Base-by-base conservation (phyloP, 2,329 filamentous ascomycete species). In the Davidsoniella neocaledoniae region DNA sequence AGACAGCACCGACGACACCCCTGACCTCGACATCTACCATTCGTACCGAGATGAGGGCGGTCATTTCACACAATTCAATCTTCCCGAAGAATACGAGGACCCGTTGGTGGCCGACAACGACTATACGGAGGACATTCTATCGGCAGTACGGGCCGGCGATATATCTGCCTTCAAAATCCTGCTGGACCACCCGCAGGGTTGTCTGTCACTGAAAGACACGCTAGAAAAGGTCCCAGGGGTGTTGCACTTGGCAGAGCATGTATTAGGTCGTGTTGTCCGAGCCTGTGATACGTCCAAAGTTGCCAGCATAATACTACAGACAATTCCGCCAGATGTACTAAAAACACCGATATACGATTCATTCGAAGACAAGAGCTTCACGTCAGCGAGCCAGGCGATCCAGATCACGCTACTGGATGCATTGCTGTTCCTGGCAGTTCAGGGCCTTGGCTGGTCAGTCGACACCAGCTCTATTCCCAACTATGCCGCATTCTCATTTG, bases 11-110 rank as follows among this genome's bases (percentile, higher is more conserved):
- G 16, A 39, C 21, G 19, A 42, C 46, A 48, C 39, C 14, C 29
- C 46, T 26, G 38, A 42, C 26, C 38, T 48, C 23, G 46, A 48
- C 25, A 48, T 39, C 39, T 48, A 48, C 46, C 33, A 48, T 39
- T 39, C 46, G 25, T 43, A 48, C 46, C 46, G 23, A 26, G 38
- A 43, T 36, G 39, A 43, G 42, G 42, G 42, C 21, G 42, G 42
- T 21, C 42, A 43, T 26, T 43, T 43, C n/a, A 43, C 42, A n/a
- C 42, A 26, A 14, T 43, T 43, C 21, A 43, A 43, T 16, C 42
- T 43, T n/a, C 42, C 42, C 0, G 42, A 43, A 43, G 42, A 43
- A 26, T 43, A 29, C n/a, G 42, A 43, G 26, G 42, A 43, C 8
- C 42, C 42, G 42, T 12, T 43, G 10, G 42, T 43, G 16, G 42